Conservation (phyloP, 768 basidiomycete species). For the Asterophora lycoperdoides region DNA sequence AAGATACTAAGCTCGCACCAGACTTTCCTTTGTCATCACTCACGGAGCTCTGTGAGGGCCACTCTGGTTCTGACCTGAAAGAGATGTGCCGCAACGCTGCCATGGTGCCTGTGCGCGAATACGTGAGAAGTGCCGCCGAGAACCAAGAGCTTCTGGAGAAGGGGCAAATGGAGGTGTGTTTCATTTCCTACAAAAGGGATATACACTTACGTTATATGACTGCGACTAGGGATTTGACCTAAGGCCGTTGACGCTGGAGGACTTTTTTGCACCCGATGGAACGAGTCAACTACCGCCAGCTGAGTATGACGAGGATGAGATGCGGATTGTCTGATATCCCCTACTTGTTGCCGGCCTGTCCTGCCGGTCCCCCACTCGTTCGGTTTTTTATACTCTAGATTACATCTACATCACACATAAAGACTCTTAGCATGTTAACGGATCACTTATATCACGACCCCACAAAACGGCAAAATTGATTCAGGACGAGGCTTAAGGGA, state of each 20-base stretch:
- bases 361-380: slow-evolving; percentile 14
- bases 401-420: slow-evolving; percentile 1
- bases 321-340: slow-evolving; percentile 18
- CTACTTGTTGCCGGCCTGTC: not conserved
- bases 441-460: slow-evolving; percentile 10
- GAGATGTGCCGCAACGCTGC: slow-evolving; percentile 93
- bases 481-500: no score
- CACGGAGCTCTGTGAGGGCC: slow-evolving; percentile 64
- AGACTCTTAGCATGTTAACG: slow-evolving; percentile 10
- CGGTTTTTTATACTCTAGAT: not conserved
- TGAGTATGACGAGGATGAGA: slow-evolving; percentile 15
- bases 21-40: slow-evolving; percentile 59
- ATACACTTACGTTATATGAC: not conserved
- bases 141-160: slow-evolving; percentile 41
- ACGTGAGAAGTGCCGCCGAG: slow-evolving; percentile 51
- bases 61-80: slow-evolving; percentile 87
- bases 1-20: slow-evolving; percentile 63
- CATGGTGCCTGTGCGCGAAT: slow-evolving; percentile 88
- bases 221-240: slow-evolving; percentile 69
- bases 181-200: not conserved
- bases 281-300: slow-evolving; percentile 32
- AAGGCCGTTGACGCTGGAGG: slow-evolving; percentile 64
- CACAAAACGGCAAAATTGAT: no score
- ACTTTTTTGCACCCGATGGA: slow-evolving; percentile 55
- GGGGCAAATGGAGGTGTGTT: slow-evolving; percentile 45